These are phyloP conservation scores for Magnaporthiopsis rhizophila DNA, from an alignment of 2,329 filamentous ascomycete genomes.

Conservation along the genomic window DNA sequence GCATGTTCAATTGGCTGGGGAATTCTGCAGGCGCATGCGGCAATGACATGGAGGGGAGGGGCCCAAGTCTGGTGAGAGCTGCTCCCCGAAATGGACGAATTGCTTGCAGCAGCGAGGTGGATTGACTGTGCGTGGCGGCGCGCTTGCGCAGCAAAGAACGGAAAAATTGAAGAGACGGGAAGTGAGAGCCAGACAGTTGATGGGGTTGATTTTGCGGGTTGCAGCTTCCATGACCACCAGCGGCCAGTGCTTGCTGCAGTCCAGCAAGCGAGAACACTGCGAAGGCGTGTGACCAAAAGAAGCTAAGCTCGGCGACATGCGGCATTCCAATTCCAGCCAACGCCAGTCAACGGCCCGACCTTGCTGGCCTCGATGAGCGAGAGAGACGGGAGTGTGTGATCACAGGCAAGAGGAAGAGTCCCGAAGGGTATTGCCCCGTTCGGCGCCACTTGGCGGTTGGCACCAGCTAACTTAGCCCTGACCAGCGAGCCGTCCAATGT, in stretches of 20 bases:
- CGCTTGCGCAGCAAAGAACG: background rate
- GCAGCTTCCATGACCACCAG: too few relatives aligned
- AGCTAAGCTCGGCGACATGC: background rate
- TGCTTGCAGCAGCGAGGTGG: background rate
- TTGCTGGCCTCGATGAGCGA: background rate
- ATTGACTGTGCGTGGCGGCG: background rate
- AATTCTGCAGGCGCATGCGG: background rate
- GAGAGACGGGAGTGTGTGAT: background rate
- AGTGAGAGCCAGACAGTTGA: background rate
- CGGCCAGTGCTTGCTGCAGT: background rate
- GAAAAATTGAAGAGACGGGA: background rate
- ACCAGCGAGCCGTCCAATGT: background rate
- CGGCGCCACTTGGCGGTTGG: background rate
- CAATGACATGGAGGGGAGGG: background rate
- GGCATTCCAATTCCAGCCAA: background rate
- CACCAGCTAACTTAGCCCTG: background rate
- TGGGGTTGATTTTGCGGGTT: background rate
- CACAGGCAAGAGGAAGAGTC: background rate
- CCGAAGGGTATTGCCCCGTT: background rate
- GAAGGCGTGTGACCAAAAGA: background rate
- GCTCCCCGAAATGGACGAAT: background rate
- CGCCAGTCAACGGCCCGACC: background rate
- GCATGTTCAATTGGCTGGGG: background rate
- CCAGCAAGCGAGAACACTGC: background rate
- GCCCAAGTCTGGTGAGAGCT: background rate